These are phyloP conservation scores for Pestalotiopsis sp. DNA, from an alignment of 2,329 filamentous ascomycete genomes.

Conservation along the genomic window DNA sequence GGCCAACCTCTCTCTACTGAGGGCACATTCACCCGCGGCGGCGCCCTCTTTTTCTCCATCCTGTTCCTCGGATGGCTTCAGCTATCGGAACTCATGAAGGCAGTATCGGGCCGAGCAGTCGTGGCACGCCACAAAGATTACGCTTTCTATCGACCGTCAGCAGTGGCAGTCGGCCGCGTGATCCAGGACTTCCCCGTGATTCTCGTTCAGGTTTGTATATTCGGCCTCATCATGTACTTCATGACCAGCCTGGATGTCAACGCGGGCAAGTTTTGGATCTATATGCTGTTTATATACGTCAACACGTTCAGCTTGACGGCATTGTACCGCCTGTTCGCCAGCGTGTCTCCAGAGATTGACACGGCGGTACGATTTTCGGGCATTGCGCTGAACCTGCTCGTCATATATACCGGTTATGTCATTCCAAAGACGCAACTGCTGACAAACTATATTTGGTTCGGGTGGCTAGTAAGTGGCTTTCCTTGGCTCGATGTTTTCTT, in stretches of 20 bases:
- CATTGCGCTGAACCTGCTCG: constrained; percentile 57
- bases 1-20: constrained; percentile 58
- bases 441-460: constrained; percentile 66
- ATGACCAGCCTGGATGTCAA: constrained; percentile 70
- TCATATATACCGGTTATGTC: constrained; percentile 69
- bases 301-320: constrained; percentile 30
- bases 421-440: constrained; percentile 58
- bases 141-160: constrained; percentile 54
- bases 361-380: constrained; percentile 61
- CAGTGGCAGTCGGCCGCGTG: constrained; percentile 57
- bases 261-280: constrained; percentile 67
- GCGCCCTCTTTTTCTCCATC: constrained; percentile 50
- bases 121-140: constrained; percentile 46
- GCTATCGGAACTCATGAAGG: constrained; percentile 75
- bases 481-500: neutral
- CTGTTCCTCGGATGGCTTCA: constrained; percentile 66
- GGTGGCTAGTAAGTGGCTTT: constrained; percentile 49
- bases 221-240: constrained; percentile 75
- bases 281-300: constrained; percentile 54
- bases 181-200: constrained; percentile 62
- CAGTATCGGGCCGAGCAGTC: constrained; percentile 69
- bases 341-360: constrained; percentile 44
- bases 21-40: constrained; percentile 61
- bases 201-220: constrained; percentile 63
- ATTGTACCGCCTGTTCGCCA: constrained; percentile 33